phyloP scores from a whole-genome alignment of 1,284 basidiomycete species.

The Stereum hirsutum region DNA sequence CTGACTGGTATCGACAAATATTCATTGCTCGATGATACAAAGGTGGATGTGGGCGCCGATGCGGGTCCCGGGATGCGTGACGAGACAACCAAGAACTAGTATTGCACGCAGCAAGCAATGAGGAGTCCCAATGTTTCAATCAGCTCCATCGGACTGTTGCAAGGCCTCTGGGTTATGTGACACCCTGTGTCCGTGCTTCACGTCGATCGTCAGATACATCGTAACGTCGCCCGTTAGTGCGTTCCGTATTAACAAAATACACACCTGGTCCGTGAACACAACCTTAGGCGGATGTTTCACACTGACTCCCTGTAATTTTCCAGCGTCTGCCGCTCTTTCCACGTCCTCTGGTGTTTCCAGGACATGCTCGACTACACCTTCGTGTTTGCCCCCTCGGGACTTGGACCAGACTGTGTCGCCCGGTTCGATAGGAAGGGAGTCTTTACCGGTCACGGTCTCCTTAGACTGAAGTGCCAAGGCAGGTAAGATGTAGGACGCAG shows the following conservation, averaged over 20 bases:
- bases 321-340: conserved; percentile 11
- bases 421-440: conserved; percentile 13
- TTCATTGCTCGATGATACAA: not conserved
- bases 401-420: conserved; percentile 16
- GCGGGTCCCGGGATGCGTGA: too few relatives aligned
- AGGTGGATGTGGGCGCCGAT: too few relatives aligned
- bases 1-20: not conserved
- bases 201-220: not conserved
- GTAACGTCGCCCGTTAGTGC: not conserved
- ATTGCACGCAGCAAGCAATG: too few relatives aligned
- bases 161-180: conserved; percentile 15
- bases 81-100: too few relatives aligned
- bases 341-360: conserved; percentile 10
- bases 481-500: too few relatives aligned
- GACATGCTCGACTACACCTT: conserved; percentile 16
- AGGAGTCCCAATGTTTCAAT: not conserved
- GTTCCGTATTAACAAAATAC: not conserved
- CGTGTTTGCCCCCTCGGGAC: conserved; percentile 15
- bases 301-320: too few relatives aligned
- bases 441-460: conserved; percentile 6
- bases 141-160: conserved; percentile 7
- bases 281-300: conserved; percentile 19
- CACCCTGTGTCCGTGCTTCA: conserved; percentile 12
- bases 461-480: too few relatives aligned
- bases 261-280: conserved; percentile 11